Evolutionary conservation across 441 rosid species (phyloP).

Genomic region (Jatropha multifida): DNA sequence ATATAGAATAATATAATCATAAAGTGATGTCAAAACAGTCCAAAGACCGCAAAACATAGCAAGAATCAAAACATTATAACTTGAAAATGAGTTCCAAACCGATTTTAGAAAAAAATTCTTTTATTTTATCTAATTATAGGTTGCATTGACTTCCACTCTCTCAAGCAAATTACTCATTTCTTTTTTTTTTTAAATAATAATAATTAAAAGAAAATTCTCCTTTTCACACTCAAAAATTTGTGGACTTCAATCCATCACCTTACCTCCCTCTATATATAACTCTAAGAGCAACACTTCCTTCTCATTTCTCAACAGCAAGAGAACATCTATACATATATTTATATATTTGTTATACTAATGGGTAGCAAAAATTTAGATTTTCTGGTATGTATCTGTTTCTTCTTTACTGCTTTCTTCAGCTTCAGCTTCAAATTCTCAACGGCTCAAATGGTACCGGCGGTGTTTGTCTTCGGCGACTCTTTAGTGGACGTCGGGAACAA

Average conservation of each 20-base stretch:
- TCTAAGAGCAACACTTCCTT: neutral
- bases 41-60: conserved; percentile 2
- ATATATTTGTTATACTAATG: neutral
- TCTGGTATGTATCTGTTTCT: neutral
- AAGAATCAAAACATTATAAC: neutral
- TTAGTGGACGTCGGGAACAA: conserved; percentile 54
- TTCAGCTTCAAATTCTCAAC: neutral
- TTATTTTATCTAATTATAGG: neutral
- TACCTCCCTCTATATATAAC: conserved; percentile 9
- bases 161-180: neutral
- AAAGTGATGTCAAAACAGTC: neutral
- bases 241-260: neutral
- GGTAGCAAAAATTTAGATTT: neutral
- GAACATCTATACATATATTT: neutral
- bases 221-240: neutral
- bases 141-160: neutral
- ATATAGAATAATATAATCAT: neutral
- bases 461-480: conserved; percentile 50
- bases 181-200: neutral
- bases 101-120: neutral
- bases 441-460: conserved; percentile 40
- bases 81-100: neutral
- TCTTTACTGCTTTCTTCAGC: neutral
- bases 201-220: neutral
- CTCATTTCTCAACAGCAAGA: neutral